Conservation (phyloP, 2,329 filamentous ascomycete genomes). For the Ilyonectria mors-panacis region DNA sequence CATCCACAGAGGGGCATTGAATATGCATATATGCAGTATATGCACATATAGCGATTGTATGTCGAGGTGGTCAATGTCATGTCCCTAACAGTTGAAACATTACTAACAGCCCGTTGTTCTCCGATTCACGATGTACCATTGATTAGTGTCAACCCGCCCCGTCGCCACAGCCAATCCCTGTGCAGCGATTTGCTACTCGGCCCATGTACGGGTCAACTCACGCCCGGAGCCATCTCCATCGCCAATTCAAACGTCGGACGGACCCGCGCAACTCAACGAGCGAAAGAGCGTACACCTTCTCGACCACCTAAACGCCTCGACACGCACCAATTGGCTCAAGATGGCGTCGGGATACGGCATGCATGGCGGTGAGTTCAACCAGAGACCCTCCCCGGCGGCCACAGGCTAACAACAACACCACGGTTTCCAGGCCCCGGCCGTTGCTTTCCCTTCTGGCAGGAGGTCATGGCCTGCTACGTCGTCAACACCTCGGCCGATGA, state of each 20-base stretch:
- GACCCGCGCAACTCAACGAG: constrained; percentile 46
- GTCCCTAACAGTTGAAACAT: constrained; percentile 16
- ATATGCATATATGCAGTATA: neutral
- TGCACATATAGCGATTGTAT: constrained; percentile 22
- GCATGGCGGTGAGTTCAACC: constrained; percentile 76
- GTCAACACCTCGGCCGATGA: constrained; percentile 89
- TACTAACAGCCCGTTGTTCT: too few species aligned
- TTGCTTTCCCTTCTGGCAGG: constrained; percentile 99
- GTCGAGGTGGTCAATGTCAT: neutral
- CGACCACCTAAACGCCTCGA: constrained; percentile 45
- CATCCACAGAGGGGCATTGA: neutral
- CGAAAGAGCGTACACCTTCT: constrained; percentile 32
- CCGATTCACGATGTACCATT: constrained; percentile 20
- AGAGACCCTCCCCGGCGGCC: constrained; percentile 6
- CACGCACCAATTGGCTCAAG: constrained; percentile 52
- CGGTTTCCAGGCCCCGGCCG: constrained; percentile 71
- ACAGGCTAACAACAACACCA: constrained; percentile 43
- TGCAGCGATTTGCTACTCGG: constrained; percentile 47
- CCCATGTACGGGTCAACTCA: constrained; percentile 47
- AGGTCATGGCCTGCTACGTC: constrained; percentile 98
- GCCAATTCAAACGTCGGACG: constrained; percentile 42
- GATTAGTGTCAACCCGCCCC: constrained; percentile 22
- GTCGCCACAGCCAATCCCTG: constrained; percentile 39
- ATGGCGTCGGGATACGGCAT: constrained; percentile 91
- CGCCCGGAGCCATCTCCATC: constrained; percentile 39